Evolutionary conservation across 176 grass and related monocot species (phyloP).

Genomic region (Oryza meyeriana): DNA sequence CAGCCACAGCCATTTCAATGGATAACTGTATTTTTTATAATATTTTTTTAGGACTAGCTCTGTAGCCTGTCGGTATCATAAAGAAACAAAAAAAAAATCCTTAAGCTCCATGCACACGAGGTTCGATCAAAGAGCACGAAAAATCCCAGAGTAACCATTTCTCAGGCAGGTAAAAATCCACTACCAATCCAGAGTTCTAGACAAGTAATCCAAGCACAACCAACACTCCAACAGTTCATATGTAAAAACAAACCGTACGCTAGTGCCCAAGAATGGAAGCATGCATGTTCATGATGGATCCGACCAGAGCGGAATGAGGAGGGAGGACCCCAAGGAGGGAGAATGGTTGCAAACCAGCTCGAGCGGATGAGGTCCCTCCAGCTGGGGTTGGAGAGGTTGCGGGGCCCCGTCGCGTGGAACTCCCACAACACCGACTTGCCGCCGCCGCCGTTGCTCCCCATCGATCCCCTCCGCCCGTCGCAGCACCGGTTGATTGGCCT

Average conservation of each 20-base stretch:
- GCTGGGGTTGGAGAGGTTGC: slow-evolving; percentile 69
- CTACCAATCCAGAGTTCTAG: background rate
- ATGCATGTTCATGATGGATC: background rate
- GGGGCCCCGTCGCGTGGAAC: slow-evolving; percentile 76
- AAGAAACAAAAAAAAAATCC: background rate
- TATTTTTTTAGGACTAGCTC: background rate
- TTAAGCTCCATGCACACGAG: background rate
- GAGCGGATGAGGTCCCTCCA: slow-evolving; percentile 88
- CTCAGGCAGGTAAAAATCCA: background rate
- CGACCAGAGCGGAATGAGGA: background rate
- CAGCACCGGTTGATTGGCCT: background rate
- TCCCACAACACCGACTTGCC: slow-evolving; percentile 38
- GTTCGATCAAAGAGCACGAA: background rate
- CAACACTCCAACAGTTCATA: background rate
- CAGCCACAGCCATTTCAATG: background rate
- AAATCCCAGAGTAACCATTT: background rate
- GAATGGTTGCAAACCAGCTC: slow-evolving; percentile 43
- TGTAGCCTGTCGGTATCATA: background rate
- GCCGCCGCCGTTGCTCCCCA: slow-evolving; percentile 30
- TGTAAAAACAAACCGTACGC: background rate
- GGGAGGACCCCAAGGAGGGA: background rate
- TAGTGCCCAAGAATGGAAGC: background rate
- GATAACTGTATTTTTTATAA: background rate
- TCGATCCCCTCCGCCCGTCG: slow-evolving; percentile 22
- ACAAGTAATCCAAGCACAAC: background rate